Conservation (phyloP, 139 green algal genomes). For the Haematococcus sp. region DNA sequence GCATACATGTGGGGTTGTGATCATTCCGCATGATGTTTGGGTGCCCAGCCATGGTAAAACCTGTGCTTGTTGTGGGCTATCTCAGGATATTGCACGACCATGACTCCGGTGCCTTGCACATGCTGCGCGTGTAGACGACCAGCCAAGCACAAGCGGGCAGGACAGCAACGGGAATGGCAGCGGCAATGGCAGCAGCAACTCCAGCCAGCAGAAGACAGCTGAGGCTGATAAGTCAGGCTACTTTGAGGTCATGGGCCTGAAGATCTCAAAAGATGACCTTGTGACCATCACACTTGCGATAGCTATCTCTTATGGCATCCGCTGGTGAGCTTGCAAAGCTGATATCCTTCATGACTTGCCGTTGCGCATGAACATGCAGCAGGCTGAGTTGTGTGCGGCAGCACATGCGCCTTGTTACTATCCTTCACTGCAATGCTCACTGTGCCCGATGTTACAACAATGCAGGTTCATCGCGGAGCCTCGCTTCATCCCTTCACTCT, state of each 20-base stretch:
- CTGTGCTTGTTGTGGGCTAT: too few species aligned
- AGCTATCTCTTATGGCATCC: conserved; percentile 83
- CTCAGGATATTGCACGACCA: too few species aligned
- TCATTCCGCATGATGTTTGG: too few species aligned
- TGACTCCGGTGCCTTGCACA: too few species aligned
- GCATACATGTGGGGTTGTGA: too few species aligned
- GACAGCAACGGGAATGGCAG: conserved; percentile 9
- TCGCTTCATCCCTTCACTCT: conserved; percentile 96
- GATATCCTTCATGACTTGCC: too few species aligned
- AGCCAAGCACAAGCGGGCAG: neutral
- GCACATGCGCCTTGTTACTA: neutral
- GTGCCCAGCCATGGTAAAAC: too few species aligned
- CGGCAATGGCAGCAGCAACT: neutral
- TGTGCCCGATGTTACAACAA: too few species aligned
- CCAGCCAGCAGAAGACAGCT: too few species aligned
- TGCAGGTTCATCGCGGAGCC: conserved; percentile 91
- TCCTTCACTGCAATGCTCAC: too few species aligned
- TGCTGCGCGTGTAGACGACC: neutral
- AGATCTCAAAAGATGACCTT: conserved; percentile 82
- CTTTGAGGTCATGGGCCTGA: conserved; percentile 36
- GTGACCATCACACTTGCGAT: conserved; percentile 83
- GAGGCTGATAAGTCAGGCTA: neutral
- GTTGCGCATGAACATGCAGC: neutral
- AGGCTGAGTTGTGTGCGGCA: neutral
- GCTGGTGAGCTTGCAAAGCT: conserved; percentile 53